Evolutionary conservation across 768 basidiomycete genomes (phyloP), one percentile per base, ranked within the genome.

Genomic region (Naganishia friedmannii): DNA sequence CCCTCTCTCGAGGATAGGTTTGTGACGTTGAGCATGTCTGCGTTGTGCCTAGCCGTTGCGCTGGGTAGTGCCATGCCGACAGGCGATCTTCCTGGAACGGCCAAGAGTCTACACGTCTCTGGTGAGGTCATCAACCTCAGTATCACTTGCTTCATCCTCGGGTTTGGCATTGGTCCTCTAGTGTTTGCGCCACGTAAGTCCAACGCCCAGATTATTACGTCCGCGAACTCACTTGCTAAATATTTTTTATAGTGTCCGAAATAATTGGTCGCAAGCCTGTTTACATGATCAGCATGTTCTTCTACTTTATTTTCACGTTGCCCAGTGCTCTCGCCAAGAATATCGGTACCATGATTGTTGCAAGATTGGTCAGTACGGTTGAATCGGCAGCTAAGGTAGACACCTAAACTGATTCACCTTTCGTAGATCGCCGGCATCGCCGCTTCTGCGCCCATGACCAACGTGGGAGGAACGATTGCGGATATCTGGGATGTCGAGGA

Each of bases 221-320:
- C 7, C 48, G 6, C 21, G 23, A 51, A 23, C 48, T 51, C 6
- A 19, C 5, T 21, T 53, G 2, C 53, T 45, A 65, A 34, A 19
- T 15, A 23, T 57, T 17, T 13, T 5, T 21, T 15, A 4, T 5
- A 21, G 56, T 78, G 6, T 74, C 74, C 23, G 79, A 80, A 56
- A 63, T 80, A 28, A 72, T 72, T 37, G 80, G 80, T 19, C 73
- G 80, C 19, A 70, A 74, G 23, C 68, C 72, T 0, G 70, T 79
- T 68, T 78, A 76, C 75, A 57, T 75, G 29, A 23, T 77, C 65
- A 70, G 73, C 23, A 75, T 78, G 31, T 66, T 67, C 34, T 66
- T 79, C 55, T 81, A 77, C 71, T 74, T 76, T 42, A 70, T 79
- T 56, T 80, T 81, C 74, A 80, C 79, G 19, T 73, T 81, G 23